These are phyloP conservation scores for Boeremia exigua DNA, from an alignment of 2,329 filamentous ascomycete species.

Conservation along the genomic window DNA sequence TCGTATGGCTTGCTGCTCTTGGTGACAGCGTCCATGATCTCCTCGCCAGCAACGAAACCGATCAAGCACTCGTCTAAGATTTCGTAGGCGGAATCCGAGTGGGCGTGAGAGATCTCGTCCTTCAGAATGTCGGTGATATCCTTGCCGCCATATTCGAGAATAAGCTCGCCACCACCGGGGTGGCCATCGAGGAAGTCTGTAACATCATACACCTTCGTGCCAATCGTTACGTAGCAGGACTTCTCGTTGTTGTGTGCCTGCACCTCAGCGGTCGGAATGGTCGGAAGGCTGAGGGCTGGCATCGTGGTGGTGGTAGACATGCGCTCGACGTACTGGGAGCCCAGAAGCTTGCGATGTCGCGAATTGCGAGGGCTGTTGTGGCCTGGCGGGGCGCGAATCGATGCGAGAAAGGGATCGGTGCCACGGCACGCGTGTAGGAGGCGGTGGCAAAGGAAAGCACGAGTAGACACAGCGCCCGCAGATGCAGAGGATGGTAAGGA, in stretches of 20 bases:
- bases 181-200: slow-evolving; percentile 90
- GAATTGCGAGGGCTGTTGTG: not conserved
- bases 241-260: slow-evolving; percentile 77
- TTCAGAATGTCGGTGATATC: slow-evolving; percentile 84
- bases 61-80: slow-evolving; percentile 86
- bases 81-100: slow-evolving; percentile 94
- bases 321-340: not conserved
- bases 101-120: slow-evolving; percentile 80
- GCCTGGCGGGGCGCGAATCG: slow-evolving; percentile 1
- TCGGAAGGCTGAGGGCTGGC: slow-evolving; percentile 82
- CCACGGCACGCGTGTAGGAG: not conserved
- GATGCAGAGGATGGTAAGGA: not conserved
- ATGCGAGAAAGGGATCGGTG: not conserved
- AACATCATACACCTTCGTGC: slow-evolving; percentile 90
- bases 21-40: slow-evolving; percentile 58
- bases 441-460: not conserved
- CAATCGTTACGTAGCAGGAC: slow-evolving; percentile 93
- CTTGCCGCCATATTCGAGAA: slow-evolving; percentile 88
- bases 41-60: slow-evolving; percentile 74
- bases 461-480: not conserved
- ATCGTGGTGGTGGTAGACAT: slow-evolving; percentile 61
- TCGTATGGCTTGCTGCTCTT: slow-evolving; percentile 56
- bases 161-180: slow-evolving; percentile 85
- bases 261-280: slow-evolving; percentile 80
- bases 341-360: not conserved